Evolutionary conservation across 2,329 filamentous ascomycete genomes (phyloP).

Genomic region (Aureobasidium zeae): DNA sequence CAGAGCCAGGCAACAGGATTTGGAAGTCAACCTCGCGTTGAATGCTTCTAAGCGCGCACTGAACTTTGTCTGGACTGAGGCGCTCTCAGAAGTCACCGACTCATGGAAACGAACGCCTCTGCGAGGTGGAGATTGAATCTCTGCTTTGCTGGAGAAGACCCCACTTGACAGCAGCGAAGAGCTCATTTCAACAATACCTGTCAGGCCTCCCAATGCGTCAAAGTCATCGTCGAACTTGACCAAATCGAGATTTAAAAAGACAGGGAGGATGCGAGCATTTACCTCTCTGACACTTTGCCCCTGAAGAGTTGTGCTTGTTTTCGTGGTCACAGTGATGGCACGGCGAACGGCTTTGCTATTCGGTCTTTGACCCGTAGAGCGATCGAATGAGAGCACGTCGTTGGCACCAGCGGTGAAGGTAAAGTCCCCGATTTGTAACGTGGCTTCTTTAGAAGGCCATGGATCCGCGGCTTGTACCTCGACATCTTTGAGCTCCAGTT

Average conservation of each 20-base stretch:
- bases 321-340: neutral
- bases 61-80: constrained; percentile 47
- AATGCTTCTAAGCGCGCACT: constrained; percentile 70
- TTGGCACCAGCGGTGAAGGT: constrained; percentile 6
- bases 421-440: neutral
- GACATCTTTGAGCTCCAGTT: neutral
- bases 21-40: constrained; percentile 66
- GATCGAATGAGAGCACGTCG: constrained; percentile 10
- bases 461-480: neutral
- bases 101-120: constrained; percentile 51
- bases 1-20: constrained; percentile 62
- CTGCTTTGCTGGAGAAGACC: constrained; percentile 27
- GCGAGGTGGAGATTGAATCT: constrained; percentile 29
- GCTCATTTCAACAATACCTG: constrained; percentile 80
- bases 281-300: constrained; percentile 30
- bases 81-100: constrained; percentile 24
- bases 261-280: constrained; percentile 64
- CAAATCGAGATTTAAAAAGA: constrained; percentile 68
- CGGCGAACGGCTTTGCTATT: neutral
- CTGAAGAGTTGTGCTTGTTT: constrained; percentile 19
- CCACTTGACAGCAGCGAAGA: constrained; percentile 63
- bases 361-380: neutral
- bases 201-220: constrained; percentile 81
- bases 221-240: constrained; percentile 61
- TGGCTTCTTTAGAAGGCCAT: neutral